Base-by-base conservation (phyloP, 805 yeast species). In the Saccharomycopsis fibuligera region DNA sequence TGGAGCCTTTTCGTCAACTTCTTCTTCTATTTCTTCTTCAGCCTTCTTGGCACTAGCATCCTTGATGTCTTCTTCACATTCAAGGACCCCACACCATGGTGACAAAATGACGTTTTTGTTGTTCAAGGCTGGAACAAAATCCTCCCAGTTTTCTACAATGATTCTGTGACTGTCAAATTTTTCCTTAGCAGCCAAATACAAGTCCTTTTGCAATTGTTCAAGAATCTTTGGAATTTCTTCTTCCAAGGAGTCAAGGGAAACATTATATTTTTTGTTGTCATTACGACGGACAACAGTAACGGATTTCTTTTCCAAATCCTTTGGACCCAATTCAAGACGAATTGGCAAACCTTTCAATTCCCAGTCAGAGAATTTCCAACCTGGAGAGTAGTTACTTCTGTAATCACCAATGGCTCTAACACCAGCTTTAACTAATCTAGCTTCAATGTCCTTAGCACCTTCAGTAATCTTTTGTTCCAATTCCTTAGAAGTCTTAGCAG, bases 301-400 rank as follows among this genome's bases (percentile, higher is more conserved):
- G 61, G 83, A 86, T 56, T 78, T 71, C 64, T 81, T 77, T 62
- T 84, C 83, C 61, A 88, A 72, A 68, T 93, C 99, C 72, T 86
- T 87, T 60, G 99, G 99, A 59, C 99, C 99, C 61, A 86, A 78
- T 74, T 93, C 99, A 43, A 93, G 63, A 68, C 99, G 84, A 56
- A 93, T 71, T 56, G 98, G 98, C 47, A 83, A 75, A 76, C 99
- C 99, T 74, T 85, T 88, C 65, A 93, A 79, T 73, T 93, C 99
- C 76, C 95, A 85, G 65, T 93, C 96, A 50, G 97, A 83, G 69
- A 91, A 93, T 71, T 93, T 93, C 98, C 97, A 93, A 56, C 99
- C 99, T 56, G 98, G 96, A 47, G 96, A 83, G 73, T 93, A 91
- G 73, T 83, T 87, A 58, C 83, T 95, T 68, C 97, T 82, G 75